Conservation (phyloP, 495 filamentous ascomycete genomes). For the Geopyxis carbonaria region DNA sequence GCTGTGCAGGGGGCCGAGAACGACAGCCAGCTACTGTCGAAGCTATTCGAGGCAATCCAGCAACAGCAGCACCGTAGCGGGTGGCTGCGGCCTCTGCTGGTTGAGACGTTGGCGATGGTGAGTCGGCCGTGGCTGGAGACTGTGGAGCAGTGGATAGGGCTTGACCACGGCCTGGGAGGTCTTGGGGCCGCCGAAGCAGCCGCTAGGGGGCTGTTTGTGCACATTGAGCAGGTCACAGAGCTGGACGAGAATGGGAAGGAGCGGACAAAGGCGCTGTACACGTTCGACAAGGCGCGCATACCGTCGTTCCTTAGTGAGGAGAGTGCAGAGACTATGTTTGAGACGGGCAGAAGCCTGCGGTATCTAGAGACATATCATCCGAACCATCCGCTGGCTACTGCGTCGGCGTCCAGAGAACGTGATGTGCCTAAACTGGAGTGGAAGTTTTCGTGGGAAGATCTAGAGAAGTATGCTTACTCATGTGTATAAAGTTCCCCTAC, state of each 20-base stretch:
- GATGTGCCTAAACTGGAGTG: constrained; percentile 45
- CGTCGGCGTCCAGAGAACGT: constrained; percentile 30
- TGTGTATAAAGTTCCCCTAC: background rate
- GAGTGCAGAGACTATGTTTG: constrained; percentile 48
- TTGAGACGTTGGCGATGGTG: constrained; percentile 47
- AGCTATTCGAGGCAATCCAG: constrained; percentile 46
- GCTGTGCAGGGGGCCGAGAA: constrained; percentile 36
- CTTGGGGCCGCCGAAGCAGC: constrained; percentile 57
- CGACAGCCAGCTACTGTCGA: constrained; percentile 54
- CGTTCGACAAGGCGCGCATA: constrained; percentile 40
- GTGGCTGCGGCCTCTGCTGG: constrained; percentile 44
- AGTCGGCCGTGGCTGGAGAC: constrained; percentile 55
- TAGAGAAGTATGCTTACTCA: constrained; percentile 30
- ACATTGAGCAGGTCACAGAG: constrained; percentile 37
- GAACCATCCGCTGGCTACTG: constrained; percentile 52
- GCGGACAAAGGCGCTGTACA: constrained; percentile 24
- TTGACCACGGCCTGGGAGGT: constrained; percentile 30
- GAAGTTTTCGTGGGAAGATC: constrained; percentile 60
- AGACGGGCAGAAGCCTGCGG: constrained; percentile 59
- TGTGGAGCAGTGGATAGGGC: constrained; percentile 61
- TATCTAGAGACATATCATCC: constrained; percentile 56
- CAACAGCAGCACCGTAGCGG: constrained; percentile 43
- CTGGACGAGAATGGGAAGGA: constrained; percentile 40
- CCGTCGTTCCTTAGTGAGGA: constrained; percentile 51
- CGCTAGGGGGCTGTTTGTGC: constrained; percentile 45